Conservation (phyloP, 371 early-diverging fungal genomes). For the Cokeromyces recurvatus region DNA sequence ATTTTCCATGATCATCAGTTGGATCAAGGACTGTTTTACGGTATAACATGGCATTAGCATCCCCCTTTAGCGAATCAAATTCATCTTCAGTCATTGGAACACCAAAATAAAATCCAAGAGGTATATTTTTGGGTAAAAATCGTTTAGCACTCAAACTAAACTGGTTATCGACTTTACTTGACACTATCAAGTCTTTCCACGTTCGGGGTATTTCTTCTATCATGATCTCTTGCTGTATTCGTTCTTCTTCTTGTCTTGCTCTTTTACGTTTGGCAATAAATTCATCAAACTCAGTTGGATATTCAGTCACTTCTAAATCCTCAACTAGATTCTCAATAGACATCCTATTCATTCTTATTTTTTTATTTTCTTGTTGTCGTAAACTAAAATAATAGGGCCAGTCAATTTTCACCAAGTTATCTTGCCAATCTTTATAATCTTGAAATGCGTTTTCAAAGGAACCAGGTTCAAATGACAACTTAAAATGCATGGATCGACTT, state of each 20-base stretch:
- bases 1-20: slow-evolving; percentile 71
- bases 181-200: slow-evolving; percentile 54
- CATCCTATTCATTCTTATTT: neutral
- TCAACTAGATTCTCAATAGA: slow-evolving; percentile 2
- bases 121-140: slow-evolving; percentile 61
- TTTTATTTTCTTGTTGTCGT: neutral
- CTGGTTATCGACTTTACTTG: slow-evolving; percentile 35
- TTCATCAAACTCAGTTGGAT: slow-evolving; percentile 32
- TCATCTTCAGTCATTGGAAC: slow-evolving; percentile 89
- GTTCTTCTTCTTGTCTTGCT: neutral
- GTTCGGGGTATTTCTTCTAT: slow-evolving; percentile 10
- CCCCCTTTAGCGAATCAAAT: slow-evolving; percentile 77
- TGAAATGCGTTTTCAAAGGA: slow-evolving; percentile 68
- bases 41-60: slow-evolving; percentile 56
- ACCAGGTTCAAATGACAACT: slow-evolving; percentile 71
- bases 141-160: slow-evolving; percentile 66
- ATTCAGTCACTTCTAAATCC: slow-evolving; percentile 11
- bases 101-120: slow-evolving; percentile 87
- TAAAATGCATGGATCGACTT: slow-evolving; percentile 65
- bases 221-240: no score
- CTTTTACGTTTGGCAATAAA: slow-evolving; percentile 24
- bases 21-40: slow-evolving; percentile 82
- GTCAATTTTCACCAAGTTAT: slow-evolving; percentile 59
- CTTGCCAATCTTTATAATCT: slow-evolving; percentile 73
- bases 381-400: slow-evolving; percentile 77